Conservation (phyloP, 1,139 yeast genomes). For the Yamadazyma blattariae region DNA sequence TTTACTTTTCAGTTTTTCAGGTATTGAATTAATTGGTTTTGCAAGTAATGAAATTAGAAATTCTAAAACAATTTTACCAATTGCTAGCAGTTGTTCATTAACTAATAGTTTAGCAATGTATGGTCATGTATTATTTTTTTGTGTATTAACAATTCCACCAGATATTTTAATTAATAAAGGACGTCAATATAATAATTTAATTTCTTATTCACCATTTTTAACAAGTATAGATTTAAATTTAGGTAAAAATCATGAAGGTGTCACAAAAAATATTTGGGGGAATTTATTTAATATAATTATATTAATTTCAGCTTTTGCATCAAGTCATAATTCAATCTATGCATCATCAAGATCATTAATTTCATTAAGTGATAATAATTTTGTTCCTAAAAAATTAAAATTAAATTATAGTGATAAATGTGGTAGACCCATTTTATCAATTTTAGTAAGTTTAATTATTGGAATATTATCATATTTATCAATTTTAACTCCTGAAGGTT, state of each 20-base stretch:
- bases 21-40: slow-evolving; percentile 5
- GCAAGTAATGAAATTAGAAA: slow-evolving; percentile 1
- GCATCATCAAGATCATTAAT: slow-evolving; percentile 6
- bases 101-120: neutral
- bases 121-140: neutral
- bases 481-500: slow-evolving; percentile 5
- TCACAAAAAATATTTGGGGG: too few species aligned
- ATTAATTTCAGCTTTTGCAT: slow-evolving; percentile 3
- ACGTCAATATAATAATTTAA: too few species aligned
- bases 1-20: slow-evolving; percentile 4
- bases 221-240: too few species aligned
- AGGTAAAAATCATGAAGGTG: too few species aligned
- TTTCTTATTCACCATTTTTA: slow-evolving; percentile 2
- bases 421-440: slow-evolving; percentile 4
- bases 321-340: slow-evolving; percentile 4
- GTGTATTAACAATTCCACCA: slow-evolving; percentile 2
- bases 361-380: slow-evolving; percentile 4
- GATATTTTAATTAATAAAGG: too few species aligned
- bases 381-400: slow-evolving; percentile 4
- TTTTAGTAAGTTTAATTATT: slow-evolving; percentile 7
- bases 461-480: slow-evolving; percentile 8
- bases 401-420: slow-evolving; percentile 4
- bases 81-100: neutral
- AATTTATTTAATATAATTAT: slow-evolving; percentile 2
- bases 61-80: slow-evolving; percentile 1